A percentile compares a stretch with the other conserved stretches of the same genome.
Evolutionary conservation across 73 alveolate genomes (phyloP).

Genomic region (Paramecium tetraurelia): DNA sequence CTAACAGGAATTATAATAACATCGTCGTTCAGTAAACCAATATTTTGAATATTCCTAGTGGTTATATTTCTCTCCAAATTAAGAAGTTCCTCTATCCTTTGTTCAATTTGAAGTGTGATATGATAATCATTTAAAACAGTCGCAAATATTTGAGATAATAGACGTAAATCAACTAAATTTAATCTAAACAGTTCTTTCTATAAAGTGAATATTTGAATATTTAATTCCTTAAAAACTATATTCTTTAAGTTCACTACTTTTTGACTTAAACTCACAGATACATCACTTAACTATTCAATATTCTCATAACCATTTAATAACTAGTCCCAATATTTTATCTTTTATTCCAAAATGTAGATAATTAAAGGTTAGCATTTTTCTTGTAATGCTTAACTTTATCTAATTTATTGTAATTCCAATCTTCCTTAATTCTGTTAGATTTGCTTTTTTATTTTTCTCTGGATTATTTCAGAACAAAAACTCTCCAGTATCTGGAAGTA

Average conservation of each 20-base stretch:
- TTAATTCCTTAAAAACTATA: background rate
- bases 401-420: background rate
- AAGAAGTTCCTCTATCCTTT: background rate
- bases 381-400: background rate
- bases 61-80: background rate
- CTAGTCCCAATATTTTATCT: background rate
- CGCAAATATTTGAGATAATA: background rate
- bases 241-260: background rate
- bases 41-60: background rate
- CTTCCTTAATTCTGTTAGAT: background rate
- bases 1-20: background rate
- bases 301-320: background rate
- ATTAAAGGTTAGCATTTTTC: background rate
- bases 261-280: background rate
- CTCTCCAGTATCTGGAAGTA: background rate
- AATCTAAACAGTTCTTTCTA: background rate
- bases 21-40: background rate
- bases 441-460: background rate
- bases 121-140: constrained; percentile 23
- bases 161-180: background rate
- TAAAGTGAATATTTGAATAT: background rate
- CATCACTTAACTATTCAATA: background rate
- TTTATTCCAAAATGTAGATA: background rate
- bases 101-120: background rate
- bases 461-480: background rate